Conservation (phyloP, 441 rosid genomes). For the Croton laevigatus region DNA sequence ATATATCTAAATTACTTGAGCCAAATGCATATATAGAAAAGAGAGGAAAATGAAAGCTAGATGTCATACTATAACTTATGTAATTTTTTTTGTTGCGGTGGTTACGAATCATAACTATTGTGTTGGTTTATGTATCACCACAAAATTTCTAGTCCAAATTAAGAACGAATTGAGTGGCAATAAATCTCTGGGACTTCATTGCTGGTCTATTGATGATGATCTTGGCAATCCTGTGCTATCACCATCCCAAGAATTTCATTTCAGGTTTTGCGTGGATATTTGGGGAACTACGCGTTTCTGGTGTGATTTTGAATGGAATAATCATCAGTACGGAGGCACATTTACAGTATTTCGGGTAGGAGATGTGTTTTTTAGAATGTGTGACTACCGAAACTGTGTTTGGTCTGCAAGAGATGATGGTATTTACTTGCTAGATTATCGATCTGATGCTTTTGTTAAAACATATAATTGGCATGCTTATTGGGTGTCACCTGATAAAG, state of each 20-base stretch:
- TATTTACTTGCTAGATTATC: neutral
- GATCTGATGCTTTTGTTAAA: neutral
- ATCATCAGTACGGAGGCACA: neutral
- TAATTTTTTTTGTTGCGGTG: neutral
- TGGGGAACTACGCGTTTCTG: neutral
- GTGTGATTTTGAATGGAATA: constrained; percentile 7
- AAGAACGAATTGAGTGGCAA: neutral
- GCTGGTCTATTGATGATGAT: constrained; percentile 4
- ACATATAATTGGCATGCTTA: constrained; percentile 4
- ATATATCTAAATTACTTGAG: too few species aligned
- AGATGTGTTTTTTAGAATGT: neutral
- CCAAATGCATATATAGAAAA: too few species aligned
- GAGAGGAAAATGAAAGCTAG: too few species aligned
- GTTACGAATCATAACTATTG: neutral
- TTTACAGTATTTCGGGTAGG: neutral
- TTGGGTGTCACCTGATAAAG: neutral
- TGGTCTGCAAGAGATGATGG: constrained; percentile 15
- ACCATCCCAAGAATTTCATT: neutral
- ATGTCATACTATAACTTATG: neutral
- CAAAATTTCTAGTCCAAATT: neutral
- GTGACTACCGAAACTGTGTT: neutral
- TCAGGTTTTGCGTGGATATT: neutral
- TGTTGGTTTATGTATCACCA: neutral
- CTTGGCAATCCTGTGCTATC: neutral
- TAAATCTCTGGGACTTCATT: neutral